These are phyloP conservation scores for Trichoderma orchidacearum DNA, from an alignment of 495 filamentous ascomycete genomes.

Conservation along the genomic window DNA sequence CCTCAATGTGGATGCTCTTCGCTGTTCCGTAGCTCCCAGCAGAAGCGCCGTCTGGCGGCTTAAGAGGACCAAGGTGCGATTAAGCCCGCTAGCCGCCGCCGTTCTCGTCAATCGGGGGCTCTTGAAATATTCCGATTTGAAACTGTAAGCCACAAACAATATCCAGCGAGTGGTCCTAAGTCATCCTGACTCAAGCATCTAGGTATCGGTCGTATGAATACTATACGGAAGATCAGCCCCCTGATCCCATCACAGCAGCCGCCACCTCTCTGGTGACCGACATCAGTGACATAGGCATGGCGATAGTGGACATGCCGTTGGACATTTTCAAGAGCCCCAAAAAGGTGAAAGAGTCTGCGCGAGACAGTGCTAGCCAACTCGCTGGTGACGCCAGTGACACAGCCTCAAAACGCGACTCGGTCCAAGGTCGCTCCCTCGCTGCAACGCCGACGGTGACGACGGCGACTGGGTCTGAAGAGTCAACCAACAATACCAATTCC, in stretches of 20 bases:
- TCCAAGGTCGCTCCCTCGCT: background rate
- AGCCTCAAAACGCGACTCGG: background rate
- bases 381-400: background rate
- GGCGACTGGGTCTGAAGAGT: background rate
- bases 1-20: conserved; percentile 42
- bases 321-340: conserved; percentile 39
- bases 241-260: conserved; percentile 57
- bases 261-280: conserved; percentile 65
- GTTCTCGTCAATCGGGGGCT: conserved; percentile 47
- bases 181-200: conserved; percentile 7
- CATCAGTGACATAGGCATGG: conserved; percentile 61
- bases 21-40: conserved; percentile 50
- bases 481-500: background rate
- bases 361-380: background rate
- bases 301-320: conserved; percentile 66
- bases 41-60: conserved; percentile 60
- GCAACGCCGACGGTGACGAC: background rate
- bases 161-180: background rate
- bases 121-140: conserved; percentile 49
- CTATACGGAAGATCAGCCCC: conserved; percentile 57
- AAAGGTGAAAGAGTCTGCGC: background rate
- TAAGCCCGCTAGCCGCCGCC: conserved; percentile 58
- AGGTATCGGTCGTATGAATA: conserved; percentile 58
- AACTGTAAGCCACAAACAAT: conserved; percentile 37
- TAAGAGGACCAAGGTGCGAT: conserved; percentile 42